Evolutionary conservation across 164 flowering plant genomes (phyloP).

Genomic region (Vitis riparia): DNA sequence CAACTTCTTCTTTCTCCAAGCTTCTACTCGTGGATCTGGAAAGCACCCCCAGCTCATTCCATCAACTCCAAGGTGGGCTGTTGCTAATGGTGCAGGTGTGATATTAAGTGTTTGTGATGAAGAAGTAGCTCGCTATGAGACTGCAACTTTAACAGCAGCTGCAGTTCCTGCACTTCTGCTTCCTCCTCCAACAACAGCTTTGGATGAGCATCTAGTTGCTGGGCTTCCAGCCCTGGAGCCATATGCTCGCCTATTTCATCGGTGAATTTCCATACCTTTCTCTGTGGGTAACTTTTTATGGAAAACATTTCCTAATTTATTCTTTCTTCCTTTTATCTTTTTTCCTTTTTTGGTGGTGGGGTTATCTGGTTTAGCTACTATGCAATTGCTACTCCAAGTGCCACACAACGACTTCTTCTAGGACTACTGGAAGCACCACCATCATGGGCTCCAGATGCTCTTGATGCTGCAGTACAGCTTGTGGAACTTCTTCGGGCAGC

Average conservation of each 20-base stretch:
- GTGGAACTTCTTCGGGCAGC: conserved; percentile 98
- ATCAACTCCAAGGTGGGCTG: conserved; percentile 98
- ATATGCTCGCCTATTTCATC: conserved; percentile 91
- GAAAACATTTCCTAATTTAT: neutral
- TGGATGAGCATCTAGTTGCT: conserved; percentile 96
- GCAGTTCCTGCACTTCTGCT: conserved; percentile 97
- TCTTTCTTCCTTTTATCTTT: neutral
- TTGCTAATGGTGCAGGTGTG: conserved; percentile 99
- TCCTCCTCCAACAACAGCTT: conserved; percentile 92
- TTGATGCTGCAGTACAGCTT: conserved; percentile 98
- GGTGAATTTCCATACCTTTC: conserved; percentile 39
- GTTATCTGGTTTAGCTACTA: conserved; percentile 58
- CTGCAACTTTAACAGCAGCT: conserved; percentile 90
- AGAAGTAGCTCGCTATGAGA: conserved; percentile 92
- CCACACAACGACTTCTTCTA: conserved; percentile 93
- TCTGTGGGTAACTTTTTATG: neutral
- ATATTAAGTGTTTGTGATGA: conserved; percentile 95
- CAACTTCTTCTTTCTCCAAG: conserved; percentile 26
- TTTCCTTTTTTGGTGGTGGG: conserved; percentile 9
- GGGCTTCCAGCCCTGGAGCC: conserved; percentile 98
- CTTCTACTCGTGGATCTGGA: conserved; percentile 87
- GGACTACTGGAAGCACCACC: conserved; percentile 99
- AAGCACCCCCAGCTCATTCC: conserved; percentile 98
- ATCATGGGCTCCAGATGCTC: conserved; percentile 99
- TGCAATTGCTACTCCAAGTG: conserved; percentile 96